A percentile compares a stretch with the other conserved stretches of the same genome.
phyloP scores from a whole-genome alignment of 495 filamentous ascomycete species.

The Pyronema omphalodes region DNA sequence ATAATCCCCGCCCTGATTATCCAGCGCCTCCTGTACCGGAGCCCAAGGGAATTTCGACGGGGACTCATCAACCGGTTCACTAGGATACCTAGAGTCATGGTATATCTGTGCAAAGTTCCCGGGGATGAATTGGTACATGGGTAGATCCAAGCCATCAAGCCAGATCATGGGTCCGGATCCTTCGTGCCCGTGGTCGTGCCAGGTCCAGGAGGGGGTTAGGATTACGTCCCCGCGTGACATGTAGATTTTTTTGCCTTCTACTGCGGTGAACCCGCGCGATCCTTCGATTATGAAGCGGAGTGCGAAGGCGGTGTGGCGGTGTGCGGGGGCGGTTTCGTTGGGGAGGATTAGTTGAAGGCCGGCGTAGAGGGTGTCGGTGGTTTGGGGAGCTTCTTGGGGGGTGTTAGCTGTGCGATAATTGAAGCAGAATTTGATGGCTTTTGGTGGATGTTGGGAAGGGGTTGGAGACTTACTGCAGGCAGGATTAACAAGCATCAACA shows the following conservation, averaged over 20 bases:
- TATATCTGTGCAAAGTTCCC: slow-evolving; percentile 34
- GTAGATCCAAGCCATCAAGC: slow-evolving; percentile 33
- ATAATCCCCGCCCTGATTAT: neutral
- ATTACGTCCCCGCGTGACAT: slow-evolving; percentile 36
- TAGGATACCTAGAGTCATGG: slow-evolving; percentile 28
- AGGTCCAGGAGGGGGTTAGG: slow-evolving; percentile 34
- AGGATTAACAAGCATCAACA: slow-evolving; percentile 34
- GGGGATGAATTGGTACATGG: slow-evolving; percentile 30
- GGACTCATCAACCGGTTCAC: neutral
- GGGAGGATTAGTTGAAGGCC: slow-evolving; percentile 35
- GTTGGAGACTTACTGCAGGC: slow-evolving; percentile 2
- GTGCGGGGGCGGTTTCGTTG: slow-evolving; percentile 31
- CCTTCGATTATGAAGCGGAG: slow-evolving; percentile 37
- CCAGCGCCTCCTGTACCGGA: neutral
- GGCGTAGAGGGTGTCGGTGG: slow-evolving; percentile 35
- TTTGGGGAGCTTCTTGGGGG: slow-evolving; percentile 29
- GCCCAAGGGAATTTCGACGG: neutral
- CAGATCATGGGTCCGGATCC: slow-evolving; percentile 36
- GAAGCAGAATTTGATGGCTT: too few species aligned
- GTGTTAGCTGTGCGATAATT: slow-evolving; percentile 4
- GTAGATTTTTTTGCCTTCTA: slow-evolving; percentile 29
- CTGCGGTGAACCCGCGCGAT: slow-evolving; percentile 31
- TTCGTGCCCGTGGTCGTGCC: slow-evolving; percentile 35
- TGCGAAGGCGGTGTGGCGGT: slow-evolving; percentile 34
- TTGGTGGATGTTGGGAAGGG: neutral